Evolutionary conservation across 306 rosid genomes (phyloP).

Genomic region (Vicia faba): DNA sequence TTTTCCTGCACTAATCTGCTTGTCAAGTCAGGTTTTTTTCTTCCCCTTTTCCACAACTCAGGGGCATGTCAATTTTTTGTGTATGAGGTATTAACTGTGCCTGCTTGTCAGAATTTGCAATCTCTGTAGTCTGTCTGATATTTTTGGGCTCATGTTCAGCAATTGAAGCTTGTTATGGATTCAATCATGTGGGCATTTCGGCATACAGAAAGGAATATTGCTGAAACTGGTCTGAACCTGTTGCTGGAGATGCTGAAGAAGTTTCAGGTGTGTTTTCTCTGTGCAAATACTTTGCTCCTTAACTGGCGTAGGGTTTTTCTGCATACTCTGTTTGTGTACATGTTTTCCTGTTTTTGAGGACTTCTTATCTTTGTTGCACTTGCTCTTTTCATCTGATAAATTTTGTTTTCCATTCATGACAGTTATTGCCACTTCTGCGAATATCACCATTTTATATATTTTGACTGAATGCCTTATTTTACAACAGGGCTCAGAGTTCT

Average conservation of each 20-base stretch:
- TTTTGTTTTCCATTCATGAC: background rate
- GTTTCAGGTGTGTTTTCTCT: constrained; percentile 64
- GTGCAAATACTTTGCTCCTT: background rate
- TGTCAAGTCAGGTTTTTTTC: constrained; percentile 81
- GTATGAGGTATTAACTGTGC: background rate
- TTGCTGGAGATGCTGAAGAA: constrained; percentile 83
- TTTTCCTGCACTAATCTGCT: constrained; percentile 83
- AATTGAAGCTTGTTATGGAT: constrained; percentile 97
- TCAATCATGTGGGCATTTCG: constrained; percentile 98
- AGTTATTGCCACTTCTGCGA: background rate
- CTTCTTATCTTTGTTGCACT: constrained; percentile 3
- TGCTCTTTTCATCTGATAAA: background rate
- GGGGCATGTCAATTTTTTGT: background rate
- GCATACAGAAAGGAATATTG: constrained; percentile 97
- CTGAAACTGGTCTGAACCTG: constrained; percentile 86
- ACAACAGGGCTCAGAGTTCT: constrained; percentile 81
- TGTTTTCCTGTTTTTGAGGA: constrained; percentile 17
- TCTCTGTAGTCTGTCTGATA: constrained; percentile 25
- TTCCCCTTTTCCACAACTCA: background rate
- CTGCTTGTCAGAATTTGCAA: constrained; percentile 9
- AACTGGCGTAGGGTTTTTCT: background rate
- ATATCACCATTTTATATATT: background rate
- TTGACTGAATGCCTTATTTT: constrained; percentile 20
- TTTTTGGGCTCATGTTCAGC: constrained; percentile 54
- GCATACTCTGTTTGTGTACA: constrained; percentile 8